Evolutionary conservation across 306 rosid genomes (phyloP), one percentile per base, ranked within the genome.

Genomic region (Cicer cuneatum): DNA sequence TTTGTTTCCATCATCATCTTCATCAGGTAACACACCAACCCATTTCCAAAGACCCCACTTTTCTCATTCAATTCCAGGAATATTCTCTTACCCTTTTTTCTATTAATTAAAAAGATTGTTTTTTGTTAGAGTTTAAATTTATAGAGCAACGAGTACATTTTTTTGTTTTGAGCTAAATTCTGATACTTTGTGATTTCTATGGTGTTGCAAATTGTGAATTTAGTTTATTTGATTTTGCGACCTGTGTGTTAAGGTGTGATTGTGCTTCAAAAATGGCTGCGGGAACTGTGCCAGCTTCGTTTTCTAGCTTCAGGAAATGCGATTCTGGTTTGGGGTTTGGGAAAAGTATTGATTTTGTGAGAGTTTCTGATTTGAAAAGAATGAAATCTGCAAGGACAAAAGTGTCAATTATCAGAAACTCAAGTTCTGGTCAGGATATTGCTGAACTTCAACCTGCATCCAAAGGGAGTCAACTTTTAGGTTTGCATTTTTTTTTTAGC

Each of bases 371-470:
- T 80, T 15, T 90, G 84, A 87, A 77, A 83, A 86, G 85, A 46
- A 51, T 84, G 7, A 81, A 85, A 65, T 83, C 84, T 49, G 78
- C 67, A 2, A 83, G 89, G 85, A 83, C 82, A 19, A 95, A 78
- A 86, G 82, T 92, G 60, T 87, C 85, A 16, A 74, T 92, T 24
- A 78, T 95, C 59, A 83, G 91, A 74, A 90, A 85, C 80, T 90
- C 97, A 7, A 89, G 84, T 84, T 85, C 87, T 5, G 86, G 92
- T 29, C 82, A 90, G 5, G 99, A 95, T 76, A 84, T 84, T 66
- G 96, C 86, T 16, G 90, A 95, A 79, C 92, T 95, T 69, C 89
- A 90, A 86, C 88, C 90, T 1, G 96, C 99, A 18, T 89, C 96
- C 33, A 89, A 88, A 62, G 92, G 98, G 74, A 95, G 97, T 76